Percentiles rank a stretch among this genome's conserved stretches.
Evolutionary conservation across 1,284 basidiomycete species (phyloP).

Genomic region (Irpex rosettiformis): DNA sequence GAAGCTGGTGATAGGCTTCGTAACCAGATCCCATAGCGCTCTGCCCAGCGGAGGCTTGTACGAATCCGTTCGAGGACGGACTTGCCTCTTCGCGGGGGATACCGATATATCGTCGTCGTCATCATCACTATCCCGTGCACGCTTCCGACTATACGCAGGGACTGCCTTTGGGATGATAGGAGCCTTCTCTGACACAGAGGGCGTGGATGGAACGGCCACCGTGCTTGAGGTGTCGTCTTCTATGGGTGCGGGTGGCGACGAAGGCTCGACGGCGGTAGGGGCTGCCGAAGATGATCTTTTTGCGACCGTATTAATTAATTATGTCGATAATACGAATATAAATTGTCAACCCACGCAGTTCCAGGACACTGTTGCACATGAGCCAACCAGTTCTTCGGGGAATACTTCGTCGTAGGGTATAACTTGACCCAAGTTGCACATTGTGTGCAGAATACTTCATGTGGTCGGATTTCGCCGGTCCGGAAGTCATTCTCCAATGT

Average conservation of each 20-base stretch:
- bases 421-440: conserved; percentile 62
- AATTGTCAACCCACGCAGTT: conserved; percentile 28
- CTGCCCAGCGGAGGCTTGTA: conserved; percentile 31
- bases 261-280: neutral
- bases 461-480: conserved; percentile 43
- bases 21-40: conserved; percentile 10
- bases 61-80: conserved; percentile 43
- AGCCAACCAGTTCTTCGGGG: conserved; percentile 45
- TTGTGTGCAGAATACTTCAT: conserved; percentile 51
- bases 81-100: conserved; percentile 36
- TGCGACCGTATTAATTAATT: no score
- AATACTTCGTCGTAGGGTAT: conserved; percentile 37
- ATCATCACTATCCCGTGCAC: conserved; percentile 38
- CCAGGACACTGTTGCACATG: conserved; percentile 44
- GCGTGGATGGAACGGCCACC: neutral
- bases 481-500: conserved; percentile 50
- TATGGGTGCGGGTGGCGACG: no score
- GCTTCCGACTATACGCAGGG: conserved; percentile 34
- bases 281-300: neutral
- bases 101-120: conserved; percentile 29
- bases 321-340: neutral
- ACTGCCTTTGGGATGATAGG: neutral
- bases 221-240: neutral
- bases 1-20: conserved; percentile 9
- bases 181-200: neutral